phyloP scores from a whole-genome alignment of 2,329 filamentous ascomycete genomes.

The Pestalotiopsis sp. region DNA sequence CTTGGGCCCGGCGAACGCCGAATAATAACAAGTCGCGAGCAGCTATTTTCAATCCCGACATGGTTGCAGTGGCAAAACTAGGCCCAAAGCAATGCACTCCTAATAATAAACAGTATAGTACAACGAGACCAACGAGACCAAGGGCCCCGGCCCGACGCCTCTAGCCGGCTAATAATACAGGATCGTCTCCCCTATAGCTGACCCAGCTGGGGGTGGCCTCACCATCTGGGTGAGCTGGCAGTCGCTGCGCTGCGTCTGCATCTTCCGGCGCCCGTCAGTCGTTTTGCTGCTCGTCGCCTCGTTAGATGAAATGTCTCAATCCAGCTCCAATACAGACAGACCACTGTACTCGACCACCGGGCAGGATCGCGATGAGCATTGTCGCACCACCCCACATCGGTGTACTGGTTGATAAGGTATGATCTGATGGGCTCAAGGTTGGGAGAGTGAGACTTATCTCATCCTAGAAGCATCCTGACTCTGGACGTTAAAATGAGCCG shows the following conservation, averaged over 20 bases:
- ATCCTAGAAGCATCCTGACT: neutral
- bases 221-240: neutral
- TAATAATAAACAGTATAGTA: too few relatives aligned
- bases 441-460: neutral
- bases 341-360: neutral
- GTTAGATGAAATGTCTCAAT: neutral
- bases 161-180: neutral
- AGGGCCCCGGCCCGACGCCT: neutral
- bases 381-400: neutral
- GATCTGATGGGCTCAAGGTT: constrained; percentile 4
- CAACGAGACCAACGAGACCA: neutral
- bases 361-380: neutral
- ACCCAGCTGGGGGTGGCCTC: neutral
- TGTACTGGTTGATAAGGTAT: constrained; percentile 3
- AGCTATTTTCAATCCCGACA: too few relatives aligned
- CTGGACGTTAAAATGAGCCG: neutral
- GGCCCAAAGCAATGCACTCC: too few relatives aligned
- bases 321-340: neutral
- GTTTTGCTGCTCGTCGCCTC: neutral
- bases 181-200: neutral
- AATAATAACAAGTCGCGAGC: too few relatives aligned
- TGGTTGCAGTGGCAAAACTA: too few relatives aligned
- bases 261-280: neutral
- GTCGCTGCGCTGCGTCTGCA: neutral
- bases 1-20: too few relatives aligned